A percentile compares a stretch with the other conserved stretches of the same genome.
Evolutionary conservation across 2,329 filamentous ascomycete species (phyloP).

Genomic region (Penicillium aurantiogriseum): DNA sequence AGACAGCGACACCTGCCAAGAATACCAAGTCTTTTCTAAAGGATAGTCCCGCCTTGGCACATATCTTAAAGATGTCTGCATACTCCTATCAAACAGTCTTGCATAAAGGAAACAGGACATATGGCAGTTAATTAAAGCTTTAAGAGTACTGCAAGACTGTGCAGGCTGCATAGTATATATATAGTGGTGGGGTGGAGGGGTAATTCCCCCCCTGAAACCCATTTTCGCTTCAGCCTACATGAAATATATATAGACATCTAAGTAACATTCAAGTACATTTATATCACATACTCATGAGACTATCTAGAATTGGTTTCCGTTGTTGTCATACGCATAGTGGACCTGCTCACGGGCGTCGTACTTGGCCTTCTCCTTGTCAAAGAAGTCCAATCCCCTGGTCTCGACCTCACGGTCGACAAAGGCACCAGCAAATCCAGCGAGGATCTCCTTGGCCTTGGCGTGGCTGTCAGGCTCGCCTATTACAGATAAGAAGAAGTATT

Average conservation of each 20-base stretch:
- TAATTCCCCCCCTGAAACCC: not conserved
- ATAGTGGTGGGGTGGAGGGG: not conserved
- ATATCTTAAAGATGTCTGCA: not conserved
- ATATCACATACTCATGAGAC: not conserved
- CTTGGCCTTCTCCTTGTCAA: slow-evolving; percentile 61
- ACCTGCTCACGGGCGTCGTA: slow-evolving; percentile 47
- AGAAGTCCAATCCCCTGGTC: slow-evolving; percentile 61
- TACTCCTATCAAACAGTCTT: not conserved
- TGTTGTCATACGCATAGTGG: not conserved
- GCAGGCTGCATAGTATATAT: not conserved
- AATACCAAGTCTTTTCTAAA: slow-evolving; percentile 3
- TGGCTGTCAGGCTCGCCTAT: slow-evolving; percentile 68
- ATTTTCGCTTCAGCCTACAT: not conserved
- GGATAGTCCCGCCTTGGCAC: slow-evolving; percentile 1
- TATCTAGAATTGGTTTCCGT: not conserved
- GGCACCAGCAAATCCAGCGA: slow-evolving; percentile 70
- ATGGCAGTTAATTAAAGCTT: too few species aligned
- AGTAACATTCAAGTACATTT: not conserved
- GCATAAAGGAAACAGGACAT: not conserved
- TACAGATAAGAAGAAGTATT: not conserved
- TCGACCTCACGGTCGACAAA: slow-evolving; percentile 75
- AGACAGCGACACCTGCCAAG: not conserved
- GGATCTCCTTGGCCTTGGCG: slow-evolving; percentile 71
- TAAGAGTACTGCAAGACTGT: not conserved
- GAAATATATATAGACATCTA: not conserved